Percentiles rank a stretch among this genome's conserved stretches.
Conservation (phyloP, 805 yeast genomes). For the Nakazawaea sp. region DNA sequence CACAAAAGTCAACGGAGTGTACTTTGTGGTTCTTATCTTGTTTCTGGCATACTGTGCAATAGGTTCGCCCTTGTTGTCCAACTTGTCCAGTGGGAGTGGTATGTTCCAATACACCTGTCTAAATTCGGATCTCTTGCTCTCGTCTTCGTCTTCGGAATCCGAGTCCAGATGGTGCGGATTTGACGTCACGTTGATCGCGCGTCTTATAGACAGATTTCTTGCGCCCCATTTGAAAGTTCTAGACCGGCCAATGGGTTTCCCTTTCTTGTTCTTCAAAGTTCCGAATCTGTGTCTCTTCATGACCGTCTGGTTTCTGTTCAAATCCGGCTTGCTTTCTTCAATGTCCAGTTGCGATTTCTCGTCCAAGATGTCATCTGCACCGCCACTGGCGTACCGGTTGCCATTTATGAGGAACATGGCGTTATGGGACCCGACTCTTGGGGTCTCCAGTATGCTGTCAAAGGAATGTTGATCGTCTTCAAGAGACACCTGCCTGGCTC, state of each 20-base stretch:
- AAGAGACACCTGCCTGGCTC: conserved; percentile 1
- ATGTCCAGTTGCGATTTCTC: conserved; percentile 15
- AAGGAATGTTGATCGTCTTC: conserved; percentile 2
- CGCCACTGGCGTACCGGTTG: conserved; percentile 11
- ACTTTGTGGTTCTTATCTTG: conserved; percentile 57
- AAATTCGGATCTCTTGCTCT: conserved; percentile 7
- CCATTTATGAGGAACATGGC: conserved; percentile 10
- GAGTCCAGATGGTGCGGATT: conserved; percentile 11
- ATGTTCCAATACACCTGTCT: conserved; percentile 11
- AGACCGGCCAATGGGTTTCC: conserved; percentile 54
- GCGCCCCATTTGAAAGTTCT: conserved; percentile 37
- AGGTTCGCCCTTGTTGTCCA: conserved; percentile 27
- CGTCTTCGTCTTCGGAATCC: conserved; percentile 14
- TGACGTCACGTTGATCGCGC: conserved; percentile 15
- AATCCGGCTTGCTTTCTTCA: not conserved
- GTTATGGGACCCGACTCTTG: conserved; percentile 9
- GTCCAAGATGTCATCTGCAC: conserved; percentile 18
- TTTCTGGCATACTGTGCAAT: conserved; percentile 39
- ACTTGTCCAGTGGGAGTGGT: conserved; percentile 48
- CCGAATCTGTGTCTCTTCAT: conserved; percentile 89
- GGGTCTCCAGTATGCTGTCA: conserved; percentile 10
- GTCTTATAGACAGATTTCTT: conserved; percentile 15
- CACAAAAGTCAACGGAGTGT: conserved; percentile 49
- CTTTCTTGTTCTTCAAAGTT: conserved; percentile 71
- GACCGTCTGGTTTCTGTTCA: conserved; percentile 33